Base-by-base conservation (phyloP, 2,329 filamentous ascomycete species). In the Scedosporium dehoogii region DNA sequence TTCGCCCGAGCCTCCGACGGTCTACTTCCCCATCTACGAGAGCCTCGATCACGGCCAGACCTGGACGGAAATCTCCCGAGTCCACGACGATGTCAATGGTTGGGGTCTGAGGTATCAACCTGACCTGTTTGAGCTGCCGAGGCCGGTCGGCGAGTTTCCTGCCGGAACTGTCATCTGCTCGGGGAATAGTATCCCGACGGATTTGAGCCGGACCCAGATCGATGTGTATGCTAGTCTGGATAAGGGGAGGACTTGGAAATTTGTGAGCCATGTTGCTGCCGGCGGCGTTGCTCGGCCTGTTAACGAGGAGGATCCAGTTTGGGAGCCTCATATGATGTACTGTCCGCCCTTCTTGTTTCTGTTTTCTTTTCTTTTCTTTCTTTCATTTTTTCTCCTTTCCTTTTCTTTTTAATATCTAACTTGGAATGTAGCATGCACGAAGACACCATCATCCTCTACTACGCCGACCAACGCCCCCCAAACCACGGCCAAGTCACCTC, bases 51-150 rank as follows among this genome's bases (percentile, higher is more conserved):
- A 76, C 42, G 84, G 84, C 12, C 69, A 76, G 60, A 85, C 81
- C 1, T 91, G 88, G 88, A 76, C 77, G 16, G 81, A 87, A 69
- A 76, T 88, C 59, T 84, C 85, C 4, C 78, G 79, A 16, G 83
- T 90, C 9, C 75, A 82, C 14, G 88, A 91, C 69, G 78, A 81
- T 58, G 83, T 81, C 33, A 86, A 88, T 66, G 80, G 80, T 51
- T 85, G 82, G 75, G 88, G 88, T 21, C 71, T 89, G 61, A 80
- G 85, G 33, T 89, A 89, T 68, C 88, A 91, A 68, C 88, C 88
- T 0, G 82, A 84, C 70, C 75, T 91, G 14, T 89, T 88, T 68
- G 79, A 85, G 66, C 79, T 91, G 3, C 81, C 84, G 0, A 74
- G 81, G 51, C 70, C 74, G 3, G 76, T 90, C 59, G 87, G 81